phyloP scores from a whole-genome alignment of 1,284 basidiomycete genomes.

The Psilocybe mexicana region DNA sequence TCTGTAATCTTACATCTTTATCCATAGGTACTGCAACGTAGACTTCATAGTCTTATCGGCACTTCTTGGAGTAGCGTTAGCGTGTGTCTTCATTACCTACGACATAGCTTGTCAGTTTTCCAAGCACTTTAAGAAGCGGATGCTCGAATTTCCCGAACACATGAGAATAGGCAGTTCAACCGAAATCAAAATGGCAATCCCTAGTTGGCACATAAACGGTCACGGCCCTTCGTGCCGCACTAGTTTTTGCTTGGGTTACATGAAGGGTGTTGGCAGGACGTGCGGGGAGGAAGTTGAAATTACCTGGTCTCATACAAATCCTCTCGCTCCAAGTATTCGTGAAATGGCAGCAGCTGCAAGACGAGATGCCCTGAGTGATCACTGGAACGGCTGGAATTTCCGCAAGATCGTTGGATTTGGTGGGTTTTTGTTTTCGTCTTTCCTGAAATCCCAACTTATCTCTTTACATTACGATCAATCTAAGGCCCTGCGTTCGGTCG shows the following conservation, averaged over 20 bases:
- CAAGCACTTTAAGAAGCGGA: slow-evolving; percentile 8
- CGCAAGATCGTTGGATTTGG: slow-evolving; percentile 17
- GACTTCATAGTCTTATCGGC: slow-evolving; percentile 12
- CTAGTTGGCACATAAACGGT: slow-evolving; percentile 25
- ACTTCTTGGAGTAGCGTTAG: background rate
- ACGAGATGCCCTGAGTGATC: slow-evolving; percentile 24
- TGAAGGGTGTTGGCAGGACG: slow-evolving; percentile 17
- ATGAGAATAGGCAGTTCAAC: slow-evolving; percentile 12
- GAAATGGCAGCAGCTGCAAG: slow-evolving; percentile 23
- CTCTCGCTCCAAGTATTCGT: slow-evolving; percentile 19
- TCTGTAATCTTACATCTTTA: background rate
- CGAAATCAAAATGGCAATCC: slow-evolving; percentile 15
- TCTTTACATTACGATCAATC: background rate
- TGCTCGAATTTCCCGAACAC: slow-evolving; percentile 13
- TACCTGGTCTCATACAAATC: slow-evolving; percentile 22
- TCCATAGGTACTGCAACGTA: slow-evolving; percentile 24
- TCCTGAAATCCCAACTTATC: background rate
- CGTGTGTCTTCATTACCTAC: background rate
- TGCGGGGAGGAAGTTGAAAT: slow-evolving; percentile 23
- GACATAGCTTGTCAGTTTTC: slow-evolving; percentile 7
- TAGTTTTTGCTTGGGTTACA: slow-evolving; percentile 17
- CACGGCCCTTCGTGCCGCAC: slow-evolving; percentile 17
- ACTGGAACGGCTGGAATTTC: slow-evolving; percentile 25
- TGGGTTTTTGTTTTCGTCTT: slow-evolving; percentile 2
- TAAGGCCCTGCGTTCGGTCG: background rate